Base-by-base conservation (phyloP, 1,284 basidiomycete species). In the Rhodotorula sp. region DNA sequence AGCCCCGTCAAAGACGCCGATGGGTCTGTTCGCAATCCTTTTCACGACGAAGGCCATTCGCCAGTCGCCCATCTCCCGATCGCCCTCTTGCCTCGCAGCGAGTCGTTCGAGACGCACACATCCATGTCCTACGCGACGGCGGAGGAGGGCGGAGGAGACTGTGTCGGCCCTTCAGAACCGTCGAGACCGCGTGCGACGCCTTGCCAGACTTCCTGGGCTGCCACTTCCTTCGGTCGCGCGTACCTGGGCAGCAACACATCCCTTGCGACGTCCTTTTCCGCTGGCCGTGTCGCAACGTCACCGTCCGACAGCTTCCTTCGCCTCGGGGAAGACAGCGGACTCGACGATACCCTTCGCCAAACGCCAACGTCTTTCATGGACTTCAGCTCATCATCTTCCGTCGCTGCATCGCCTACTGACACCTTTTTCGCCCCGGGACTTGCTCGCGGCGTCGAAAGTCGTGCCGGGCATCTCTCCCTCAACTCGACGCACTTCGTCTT, bases 251-350 rank as follows among this genome's bases (percentile, higher is more conserved):
- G 18, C n/a, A 18, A 10, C 22, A n/a, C 22, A 22, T 30, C 54
- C 24, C 31, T 55, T 3, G 28, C 7, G 13, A 20, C 31, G 53
- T 22, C 24, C 13, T n/a, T 28, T n/a, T 22, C 24, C 13, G n/a
- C 40, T 11, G 13, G 16, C 40, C 13, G 40, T 18, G 3, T 44
- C 40, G 40, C 40, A 44, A 11, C 40, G 57, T 6, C 26, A 3
- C 28, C 34, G 2, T 69, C 68, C 2, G 22, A 40, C 26, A 69
- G 68, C 64, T 69, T 55, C 44, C 58, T 69, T n/a, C 47, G 50
- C 22, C 26, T 69, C 16, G 64, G 9, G 9, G 56, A 59, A 5
- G 44, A 10, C 34, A 53, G 16, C 20, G 58, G 16, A 7, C 11
- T 22, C 34, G 7, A 20, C 40, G 10, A n/a, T 24, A 22, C 26